These are phyloP conservation scores for Penicillium brasilianum DNA, from an alignment of 2,329 filamentous ascomycete species.

Conservation along the genomic window DNA sequence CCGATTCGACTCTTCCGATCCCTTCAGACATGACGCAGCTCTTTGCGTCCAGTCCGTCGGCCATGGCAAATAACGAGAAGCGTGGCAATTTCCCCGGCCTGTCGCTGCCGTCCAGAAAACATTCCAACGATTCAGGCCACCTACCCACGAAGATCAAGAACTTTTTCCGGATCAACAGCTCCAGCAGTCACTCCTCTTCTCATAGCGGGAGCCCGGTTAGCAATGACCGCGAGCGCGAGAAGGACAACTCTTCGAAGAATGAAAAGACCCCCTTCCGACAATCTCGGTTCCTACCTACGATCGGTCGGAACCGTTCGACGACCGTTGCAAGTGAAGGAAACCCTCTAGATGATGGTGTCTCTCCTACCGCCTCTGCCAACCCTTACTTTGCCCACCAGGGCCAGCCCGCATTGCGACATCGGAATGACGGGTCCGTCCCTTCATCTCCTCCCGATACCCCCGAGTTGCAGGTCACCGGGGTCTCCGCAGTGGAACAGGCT, in stretches of 20 bases:
- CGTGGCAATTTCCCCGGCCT: constrained; percentile 53
- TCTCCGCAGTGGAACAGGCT: constrained; percentile 68
- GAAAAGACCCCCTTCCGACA: constrained; percentile 77
- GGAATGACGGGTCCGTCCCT: constrained; percentile 91
- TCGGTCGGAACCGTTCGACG: constrained; percentile 83
- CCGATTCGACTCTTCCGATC: constrained; percentile 7
- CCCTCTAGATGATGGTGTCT: constrained; percentile 82
- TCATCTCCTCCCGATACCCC: constrained; percentile 92
- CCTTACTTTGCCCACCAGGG: constrained; percentile 98
- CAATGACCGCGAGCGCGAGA: constrained; percentile 39
- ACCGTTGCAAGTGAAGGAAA: constrained; percentile 94
- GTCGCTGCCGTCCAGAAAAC: constrained; percentile 52
- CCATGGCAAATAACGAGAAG: constrained; percentile 50
- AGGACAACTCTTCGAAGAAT: constrained; percentile 57
- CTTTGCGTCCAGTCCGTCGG: constrained; percentile 47
- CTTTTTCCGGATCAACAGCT: constrained; percentile 70
- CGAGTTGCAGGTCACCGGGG: constrained; percentile 72
- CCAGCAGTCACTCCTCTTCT: constrained; percentile 50
- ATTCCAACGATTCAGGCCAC: constrained; percentile 52
- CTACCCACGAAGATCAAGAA: constrained; percentile 70
- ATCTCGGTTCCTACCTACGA: constrained; percentile 85
- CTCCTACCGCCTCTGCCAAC: constrained; percentile 91
- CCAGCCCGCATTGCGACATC: constrained; percentile 87
- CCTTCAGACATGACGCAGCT: constrained; percentile 49
- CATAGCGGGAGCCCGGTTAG: constrained; percentile 38